Conservation (phyloP, 108 stramenopile species). For the Cyclotella kingstonii region DNA sequence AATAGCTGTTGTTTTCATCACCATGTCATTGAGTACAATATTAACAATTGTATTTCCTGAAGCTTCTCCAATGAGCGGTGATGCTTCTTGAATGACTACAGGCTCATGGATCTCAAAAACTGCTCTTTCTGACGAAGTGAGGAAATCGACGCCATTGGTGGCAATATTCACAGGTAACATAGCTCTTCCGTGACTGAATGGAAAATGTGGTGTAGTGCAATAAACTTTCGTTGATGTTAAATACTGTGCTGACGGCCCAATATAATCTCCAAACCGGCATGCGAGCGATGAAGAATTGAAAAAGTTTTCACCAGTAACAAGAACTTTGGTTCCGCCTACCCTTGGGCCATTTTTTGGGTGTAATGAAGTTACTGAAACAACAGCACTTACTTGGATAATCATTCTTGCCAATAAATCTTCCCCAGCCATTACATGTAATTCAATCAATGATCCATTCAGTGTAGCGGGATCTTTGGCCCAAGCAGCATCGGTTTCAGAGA, state of each 20-base stretch:
- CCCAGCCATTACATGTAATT: conserved; percentile 1
- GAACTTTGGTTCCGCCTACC: conserved; percentile 9
- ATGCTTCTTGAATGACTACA: conserved; percentile 5
- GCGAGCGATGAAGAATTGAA: neutral
- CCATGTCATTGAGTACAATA: neutral
- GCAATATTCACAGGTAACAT: neutral
- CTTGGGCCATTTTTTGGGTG: conserved; percentile 6
- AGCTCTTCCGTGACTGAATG: neutral
- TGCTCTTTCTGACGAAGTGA: neutral
- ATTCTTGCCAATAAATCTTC: neutral
- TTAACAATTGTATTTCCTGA: neutral
- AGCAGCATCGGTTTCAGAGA: neutral
- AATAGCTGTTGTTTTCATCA: neutral
- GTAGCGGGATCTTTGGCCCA: conserved; percentile 7
- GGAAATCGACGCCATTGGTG: conserved; percentile 15
- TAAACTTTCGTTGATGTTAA: conserved; percentile 6
- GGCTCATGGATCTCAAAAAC: conserved; percentile 7
- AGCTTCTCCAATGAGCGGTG: conserved; percentile 1
- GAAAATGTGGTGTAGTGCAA: conserved; percentile 8
- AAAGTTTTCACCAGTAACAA: conserved; percentile 7
- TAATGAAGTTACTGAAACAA: neutral
- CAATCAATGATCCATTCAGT: conserved; percentile 3
- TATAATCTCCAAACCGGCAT: conserved; percentile 3
- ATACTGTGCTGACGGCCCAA: neutral
- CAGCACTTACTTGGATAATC: neutral